Conservation (phyloP, 192 early-diverging fungal species). For the Coemansia sp. region DNA sequence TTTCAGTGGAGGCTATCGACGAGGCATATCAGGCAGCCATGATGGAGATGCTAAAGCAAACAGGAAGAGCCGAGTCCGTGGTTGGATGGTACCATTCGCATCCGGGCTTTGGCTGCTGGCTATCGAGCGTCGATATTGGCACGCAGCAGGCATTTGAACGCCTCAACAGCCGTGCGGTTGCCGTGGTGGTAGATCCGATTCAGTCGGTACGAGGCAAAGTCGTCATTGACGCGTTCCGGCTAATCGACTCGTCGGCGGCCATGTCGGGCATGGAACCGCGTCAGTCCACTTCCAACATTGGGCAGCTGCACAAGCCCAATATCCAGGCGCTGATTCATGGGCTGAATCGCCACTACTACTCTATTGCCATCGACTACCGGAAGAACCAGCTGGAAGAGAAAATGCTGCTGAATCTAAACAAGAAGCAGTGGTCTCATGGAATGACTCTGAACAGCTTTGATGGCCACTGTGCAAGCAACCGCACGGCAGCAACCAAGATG, state of each 20-base stretch:
- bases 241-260: slow-evolving; percentile 85
- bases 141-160: slow-evolving; percentile 98
- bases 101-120: slow-evolving; percentile 99
- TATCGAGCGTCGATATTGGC: slow-evolving; percentile 98
- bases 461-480: slow-evolving; percentile 78
- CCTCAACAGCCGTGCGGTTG: slow-evolving; percentile 90
- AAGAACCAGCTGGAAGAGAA: slow-evolving; percentile 99
- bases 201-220: slow-evolving; percentile 99
- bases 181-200: slow-evolving; percentile 98
- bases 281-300: slow-evolving; percentile 98
- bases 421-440: slow-evolving; percentile 99
- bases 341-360: slow-evolving; percentile 98
- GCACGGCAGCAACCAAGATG: slow-evolving; percentile 86
- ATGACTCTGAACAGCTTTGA: slow-evolving; percentile 79
- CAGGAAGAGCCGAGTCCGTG: slow-evolving; percentile 96
- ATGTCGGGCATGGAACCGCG: slow-evolving; percentile 91
- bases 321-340: slow-evolving; percentile 98
- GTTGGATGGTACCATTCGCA: slow-evolving; percentile 99
- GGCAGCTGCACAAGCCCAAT: slow-evolving; percentile 94
- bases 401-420: slow-evolving; percentile 98
- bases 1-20: slow-evolving; percentile 98
- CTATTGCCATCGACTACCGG: slow-evolving; percentile 98
- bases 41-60: slow-evolving; percentile 99
- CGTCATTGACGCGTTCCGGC: slow-evolving; percentile 98
- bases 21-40: slow-evolving; percentile 99